A percentile compares a stretch with the other conserved stretches of the same genome.
These are phyloP conservation scores for Protomyces pachydermus DNA, from an alignment of 1,139 yeast species.

Conservation along the genomic window DNA sequence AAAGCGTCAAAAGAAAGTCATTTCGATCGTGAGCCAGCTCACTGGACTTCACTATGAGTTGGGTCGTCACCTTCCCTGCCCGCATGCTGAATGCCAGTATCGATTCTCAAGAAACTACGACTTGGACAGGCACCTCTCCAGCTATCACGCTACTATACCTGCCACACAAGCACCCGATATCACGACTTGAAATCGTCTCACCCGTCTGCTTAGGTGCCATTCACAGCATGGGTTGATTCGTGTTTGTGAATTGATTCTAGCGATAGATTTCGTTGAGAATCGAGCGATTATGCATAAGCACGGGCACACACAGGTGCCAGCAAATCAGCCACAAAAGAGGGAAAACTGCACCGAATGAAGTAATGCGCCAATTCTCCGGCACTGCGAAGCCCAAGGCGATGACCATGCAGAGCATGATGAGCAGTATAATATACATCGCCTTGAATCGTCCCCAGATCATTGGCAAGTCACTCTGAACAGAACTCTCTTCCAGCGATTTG, in stretches of 20 bases:
- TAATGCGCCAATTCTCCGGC: conserved; percentile 29
- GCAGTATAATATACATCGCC: conserved; percentile 5
- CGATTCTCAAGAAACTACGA: conserved; percentile 43
- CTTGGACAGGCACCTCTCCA: conserved; percentile 40
- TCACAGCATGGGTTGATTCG: no score
- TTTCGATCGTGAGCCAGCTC: conserved; percentile 38
- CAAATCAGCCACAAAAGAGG: conserved; percentile 17
- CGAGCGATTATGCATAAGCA: conserved; percentile 19
- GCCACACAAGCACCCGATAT: neutral
- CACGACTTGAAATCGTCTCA: neutral
- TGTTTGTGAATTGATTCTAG: neutral
- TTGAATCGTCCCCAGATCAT: conserved; percentile 18
- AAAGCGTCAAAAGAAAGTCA: conserved; percentile 27
- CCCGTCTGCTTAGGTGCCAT: no score
- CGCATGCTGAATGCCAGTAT: conserved; percentile 38
- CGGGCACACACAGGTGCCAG: conserved; percentile 17
- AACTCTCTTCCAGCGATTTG: conserved; percentile 29
- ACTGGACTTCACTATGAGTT: conserved; percentile 42
- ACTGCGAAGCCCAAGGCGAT: conserved; percentile 28
- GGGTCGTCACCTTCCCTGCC: conserved; percentile 38
- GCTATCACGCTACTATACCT: conserved; percentile 25
- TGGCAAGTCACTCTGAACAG: conserved; percentile 29
- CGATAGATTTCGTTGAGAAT: conserved; percentile 14
- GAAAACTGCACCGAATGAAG: conserved; percentile 12
- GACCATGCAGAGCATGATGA: conserved; percentile 1